Percentiles rank a stretch among this genome's conserved stretches.
These are phyloP conservation scores for Guadua angustifolia DNA, from an alignment of 176 grass and related monocot genomes.

Conservation along the genomic window DNA sequence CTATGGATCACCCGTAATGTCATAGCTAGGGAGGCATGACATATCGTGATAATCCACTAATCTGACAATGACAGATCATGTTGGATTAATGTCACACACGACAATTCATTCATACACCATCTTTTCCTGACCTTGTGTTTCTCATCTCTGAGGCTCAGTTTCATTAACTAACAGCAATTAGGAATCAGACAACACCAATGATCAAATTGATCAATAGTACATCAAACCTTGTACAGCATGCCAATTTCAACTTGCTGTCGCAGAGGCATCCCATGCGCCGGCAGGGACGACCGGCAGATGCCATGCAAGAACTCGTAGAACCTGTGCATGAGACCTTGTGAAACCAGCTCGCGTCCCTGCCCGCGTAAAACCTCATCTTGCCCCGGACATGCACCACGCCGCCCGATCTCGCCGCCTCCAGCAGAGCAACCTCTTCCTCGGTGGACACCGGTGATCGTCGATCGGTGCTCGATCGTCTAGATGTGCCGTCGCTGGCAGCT, in stretches of 20 bases:
- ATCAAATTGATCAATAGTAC: not conserved
- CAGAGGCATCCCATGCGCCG: constrained; percentile 58
- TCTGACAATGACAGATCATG: no score
- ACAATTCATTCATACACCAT: not conserved
- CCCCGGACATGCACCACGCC: constrained; percentile 69
- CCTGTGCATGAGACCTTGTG: constrained; percentile 60
- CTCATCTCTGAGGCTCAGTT: not conserved
- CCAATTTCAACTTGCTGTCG: constrained; percentile 80
- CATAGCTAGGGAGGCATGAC: no score
- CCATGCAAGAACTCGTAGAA: constrained; percentile 82
- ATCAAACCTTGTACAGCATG: constrained; percentile 70
- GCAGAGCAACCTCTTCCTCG: constrained; percentile 40
- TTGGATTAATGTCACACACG: no score
- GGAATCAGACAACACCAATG: not conserved
- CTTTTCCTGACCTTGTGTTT: not conserved
- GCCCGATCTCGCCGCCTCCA: constrained; percentile 52
- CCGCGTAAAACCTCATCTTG: constrained; percentile 76
- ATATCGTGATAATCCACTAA: no score
- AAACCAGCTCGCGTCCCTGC: constrained; percentile 55
- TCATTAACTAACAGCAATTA: no score
- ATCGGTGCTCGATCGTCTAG: constrained; percentile 17
- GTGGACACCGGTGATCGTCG: not conserved
- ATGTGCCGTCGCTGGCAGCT: constrained; percentile 40
- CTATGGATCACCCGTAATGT: no score
- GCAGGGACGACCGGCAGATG: constrained; percentile 69